Base-by-base conservation (phyloP, 2,329 filamentous ascomycete genomes). In the Fusarium sp. region DNA sequence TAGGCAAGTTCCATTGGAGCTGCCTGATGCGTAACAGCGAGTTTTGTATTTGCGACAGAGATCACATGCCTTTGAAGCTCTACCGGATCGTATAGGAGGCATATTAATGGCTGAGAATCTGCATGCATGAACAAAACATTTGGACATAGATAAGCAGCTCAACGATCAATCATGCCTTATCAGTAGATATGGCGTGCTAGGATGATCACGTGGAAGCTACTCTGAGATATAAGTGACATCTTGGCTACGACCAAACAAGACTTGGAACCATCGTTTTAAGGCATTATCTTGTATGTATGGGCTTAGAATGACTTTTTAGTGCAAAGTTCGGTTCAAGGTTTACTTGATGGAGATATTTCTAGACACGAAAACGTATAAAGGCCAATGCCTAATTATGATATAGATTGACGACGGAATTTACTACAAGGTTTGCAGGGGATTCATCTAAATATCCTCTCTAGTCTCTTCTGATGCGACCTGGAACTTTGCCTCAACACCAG, bases 51-150 rank as follows among this genome's bases (percentile, higher is more conserved):
- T 73, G 40, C 71, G 76, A 20, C 76, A 78, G 2, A 71, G 57
- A 37, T 70, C 66, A 46, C 76, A 78, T 9, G 76, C 76, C 48
- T 73, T 75, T 3, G 76, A 76, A 13, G 76, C 76, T 56, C 76
- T 70, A 13, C 63, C 75, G 2, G 60, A 38, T 27, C 73, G 50
- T 18, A 71, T 20, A 12, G 75, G 70, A 26, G 76, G 74, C 75
- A 78, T 78, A 1, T 32, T 12, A 26, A 44, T 12, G 7, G n/a
- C 4, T 4, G 14, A 7, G 9, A 20, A 12, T n/a, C 23, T n/a
- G 17, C 32, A 52, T 38, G 32, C 17, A 9, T 8, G n/a, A 50
- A 32, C 7, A 35, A 23, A 20, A 17, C 17, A 14, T 1, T 1
- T 50, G 6, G 17, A 7, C 6, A 32, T 37, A 49, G 54, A 57